These are phyloP conservation scores for Guadua angustifolia DNA, from an alignment of 176 grass and related monocot genomes.

Conservation along the genomic window DNA sequence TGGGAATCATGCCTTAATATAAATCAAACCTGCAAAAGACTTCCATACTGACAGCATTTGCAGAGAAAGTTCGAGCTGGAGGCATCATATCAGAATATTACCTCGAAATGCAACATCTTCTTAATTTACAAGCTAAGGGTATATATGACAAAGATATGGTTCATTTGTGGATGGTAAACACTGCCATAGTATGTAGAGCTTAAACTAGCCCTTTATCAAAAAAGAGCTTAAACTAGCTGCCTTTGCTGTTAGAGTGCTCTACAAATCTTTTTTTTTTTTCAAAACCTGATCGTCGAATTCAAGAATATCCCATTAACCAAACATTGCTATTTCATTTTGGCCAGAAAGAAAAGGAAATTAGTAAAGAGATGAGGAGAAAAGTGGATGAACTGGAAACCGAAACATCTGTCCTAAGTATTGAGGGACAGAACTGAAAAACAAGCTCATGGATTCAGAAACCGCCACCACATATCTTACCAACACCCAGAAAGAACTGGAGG, in stretches of 20 bases:
- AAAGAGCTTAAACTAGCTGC: conserved; percentile 3
- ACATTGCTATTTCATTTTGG: conserved; percentile 5
- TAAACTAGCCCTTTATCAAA: too few species aligned
- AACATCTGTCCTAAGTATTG: conserved; percentile 64
- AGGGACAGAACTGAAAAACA: conserved; percentile 73
- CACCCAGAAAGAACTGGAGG: conserved; percentile 83
- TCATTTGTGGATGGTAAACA: conserved; percentile 8
- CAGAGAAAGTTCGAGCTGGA: neutral
- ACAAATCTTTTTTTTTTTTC: conserved; percentile 15
- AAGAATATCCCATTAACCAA: conserved; percentile 35
- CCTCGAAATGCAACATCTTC: conserved; percentile 27
- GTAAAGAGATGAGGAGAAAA: conserved; percentile 69
- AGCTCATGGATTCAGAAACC: conserved; percentile 82
- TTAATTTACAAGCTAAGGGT: neutral
- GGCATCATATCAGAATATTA: conserved; percentile 2
- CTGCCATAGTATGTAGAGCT: neutral
- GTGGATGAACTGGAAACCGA: conserved; percentile 72
- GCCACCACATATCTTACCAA: conserved; percentile 70
- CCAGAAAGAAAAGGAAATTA: conserved; percentile 79
- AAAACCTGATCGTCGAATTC: conserved; percentile 22
- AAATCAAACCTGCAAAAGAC: neutral
- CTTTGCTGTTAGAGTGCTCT: conserved; percentile 7
- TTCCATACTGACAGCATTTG: conserved; percentile 5
- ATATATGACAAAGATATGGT: neutral
- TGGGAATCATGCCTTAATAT: conserved; percentile 12